These are phyloP conservation scores for Melanopsichium pennsylvanicum DNA, from an alignment of 1,284 basidiomycete genomes.

Conservation along the genomic window DNA sequence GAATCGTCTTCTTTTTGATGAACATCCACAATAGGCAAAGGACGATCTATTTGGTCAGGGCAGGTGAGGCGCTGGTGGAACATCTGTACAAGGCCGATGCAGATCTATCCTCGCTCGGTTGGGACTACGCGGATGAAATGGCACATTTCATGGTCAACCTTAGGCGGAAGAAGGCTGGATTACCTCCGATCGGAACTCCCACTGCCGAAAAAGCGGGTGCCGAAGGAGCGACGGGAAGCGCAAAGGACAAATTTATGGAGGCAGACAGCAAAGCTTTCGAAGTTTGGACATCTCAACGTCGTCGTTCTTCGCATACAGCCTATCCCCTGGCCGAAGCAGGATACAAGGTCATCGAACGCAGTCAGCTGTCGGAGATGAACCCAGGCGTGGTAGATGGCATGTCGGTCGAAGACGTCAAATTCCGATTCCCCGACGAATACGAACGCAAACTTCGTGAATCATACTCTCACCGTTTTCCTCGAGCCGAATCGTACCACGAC, in stretches of 20 bases:
- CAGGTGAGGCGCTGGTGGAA: conserved; percentile 76
- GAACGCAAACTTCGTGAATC: conserved; percentile 89
- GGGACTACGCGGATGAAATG: conserved; percentile 85
- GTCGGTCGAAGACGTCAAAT: conserved; percentile 85
- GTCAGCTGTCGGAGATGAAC: conserved; percentile 97
- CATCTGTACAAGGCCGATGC: conserved; percentile 99
- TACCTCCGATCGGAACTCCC: conserved; percentile 19
- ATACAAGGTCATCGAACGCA: conserved; percentile 82
- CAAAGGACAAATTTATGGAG: conserved; percentile 32
- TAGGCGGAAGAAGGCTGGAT: conserved; percentile 45
- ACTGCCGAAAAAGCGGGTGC: neutral
- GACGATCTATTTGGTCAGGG: conserved; percentile 72
- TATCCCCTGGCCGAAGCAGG: conserved; percentile 84
- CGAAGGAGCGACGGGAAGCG: neutral
- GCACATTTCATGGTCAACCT: conserved; percentile 60
- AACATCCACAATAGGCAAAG: conserved; percentile 92
- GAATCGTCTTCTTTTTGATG: conserved; percentile 96
- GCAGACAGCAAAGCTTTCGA: conserved; percentile 65
- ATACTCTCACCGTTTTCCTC: conserved; percentile 78
- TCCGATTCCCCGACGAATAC: conserved; percentile 92
- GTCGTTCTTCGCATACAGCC: conserved; percentile 91
- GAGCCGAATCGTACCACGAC: conserved; percentile 80
- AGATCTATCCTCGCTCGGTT: conserved; percentile 90
- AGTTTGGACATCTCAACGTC: conserved; percentile 96
- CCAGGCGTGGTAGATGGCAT: conserved; percentile 84